Evolutionary conservation across 371 early-diverging fungal genomes (phyloP).

Genomic region (Mortierella sp.): DNA sequence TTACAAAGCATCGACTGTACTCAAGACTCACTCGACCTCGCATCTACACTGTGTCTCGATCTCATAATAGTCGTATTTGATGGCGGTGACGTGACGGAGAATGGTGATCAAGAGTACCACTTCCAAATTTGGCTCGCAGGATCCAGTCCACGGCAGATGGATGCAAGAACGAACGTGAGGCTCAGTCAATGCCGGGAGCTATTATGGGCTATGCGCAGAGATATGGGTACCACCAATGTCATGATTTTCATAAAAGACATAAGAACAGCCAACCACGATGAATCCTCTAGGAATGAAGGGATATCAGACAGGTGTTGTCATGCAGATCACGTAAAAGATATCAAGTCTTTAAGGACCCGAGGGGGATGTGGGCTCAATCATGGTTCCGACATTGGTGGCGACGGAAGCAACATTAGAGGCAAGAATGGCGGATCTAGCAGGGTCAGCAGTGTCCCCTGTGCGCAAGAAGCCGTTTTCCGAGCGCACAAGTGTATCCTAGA

Average conservation of each 20-base stretch:
- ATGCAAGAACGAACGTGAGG: slow-evolving; percentile 14
- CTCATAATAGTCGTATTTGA: slow-evolving; percentile 26
- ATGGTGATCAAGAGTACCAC: slow-evolving; percentile 25
- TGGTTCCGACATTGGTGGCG: neutral
- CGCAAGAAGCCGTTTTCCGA: slow-evolving; percentile 6
- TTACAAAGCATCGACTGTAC: neutral
- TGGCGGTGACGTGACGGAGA: slow-evolving; percentile 20
- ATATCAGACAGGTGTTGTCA: neutral
- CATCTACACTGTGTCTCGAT: neutral
- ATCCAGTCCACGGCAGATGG: slow-evolving; percentile 23
- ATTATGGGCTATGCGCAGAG: slow-evolving; percentile 28
- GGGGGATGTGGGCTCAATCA: neutral
- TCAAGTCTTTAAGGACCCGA: neutral
- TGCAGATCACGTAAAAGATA: neutral
- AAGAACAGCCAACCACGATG: neutral
- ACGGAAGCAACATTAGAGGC: no score
- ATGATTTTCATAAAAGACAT: slow-evolving; percentile 24
- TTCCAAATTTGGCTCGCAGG: slow-evolving; percentile 52
- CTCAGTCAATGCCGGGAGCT: slow-evolving; percentile 15
- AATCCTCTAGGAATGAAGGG: neutral
- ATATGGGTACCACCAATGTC: slow-evolving; percentile 29
- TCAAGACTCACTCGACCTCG: neutral
- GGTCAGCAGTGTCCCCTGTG: neutral
- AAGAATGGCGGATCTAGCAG: neutral
- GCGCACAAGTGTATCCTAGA: slow-evolving; percentile 46